phyloP scores from a whole-genome alignment of 352 stramenopile genomes.

The Globisporangium nodosum region DNA sequence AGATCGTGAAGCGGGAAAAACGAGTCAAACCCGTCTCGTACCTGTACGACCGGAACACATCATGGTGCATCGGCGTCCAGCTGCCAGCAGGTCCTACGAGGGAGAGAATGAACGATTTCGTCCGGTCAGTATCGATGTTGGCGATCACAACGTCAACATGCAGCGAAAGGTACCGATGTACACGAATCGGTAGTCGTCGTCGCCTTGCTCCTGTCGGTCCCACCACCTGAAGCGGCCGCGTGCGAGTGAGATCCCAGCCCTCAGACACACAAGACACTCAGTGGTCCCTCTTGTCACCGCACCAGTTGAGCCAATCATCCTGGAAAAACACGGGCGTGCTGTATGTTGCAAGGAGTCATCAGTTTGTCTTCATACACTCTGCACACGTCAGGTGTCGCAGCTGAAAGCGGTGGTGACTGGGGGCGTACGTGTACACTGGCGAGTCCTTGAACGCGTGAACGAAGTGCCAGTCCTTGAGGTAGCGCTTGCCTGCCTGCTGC shows the following conservation, averaged over 20 bases:
- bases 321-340: constrained; percentile 84
- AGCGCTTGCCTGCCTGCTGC: constrained; percentile 40
- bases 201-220: constrained; percentile 53
- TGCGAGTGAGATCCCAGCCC: not conserved
- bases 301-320: constrained; percentile 93
- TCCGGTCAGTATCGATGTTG: too few relatives aligned
- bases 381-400: not conserved
- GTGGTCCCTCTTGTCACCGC: not conserved
- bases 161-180: constrained; percentile 79
- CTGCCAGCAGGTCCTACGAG: constrained; percentile 74
- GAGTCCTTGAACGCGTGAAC: constrained; percentile 46
- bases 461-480: constrained; percentile 88
- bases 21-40: not conserved
- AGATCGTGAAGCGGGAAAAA: not conserved
- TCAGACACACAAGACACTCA: not conserved
- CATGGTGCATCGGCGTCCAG: constrained; percentile 91
- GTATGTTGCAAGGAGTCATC: constrained; percentile 1
- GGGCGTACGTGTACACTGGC: constrained; percentile 47
- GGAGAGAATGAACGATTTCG: constrained; percentile 11
- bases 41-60: constrained; percentile 96
- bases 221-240: constrained; percentile 44
- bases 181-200: constrained; percentile 94
- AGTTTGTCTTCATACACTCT: not conserved
- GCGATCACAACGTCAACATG: not conserved
- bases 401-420: not conserved